These are phyloP conservation scores for Fusarium sp. DNA, from an alignment of 2,329 filamentous ascomycete species.

Conservation along the genomic window DNA sequence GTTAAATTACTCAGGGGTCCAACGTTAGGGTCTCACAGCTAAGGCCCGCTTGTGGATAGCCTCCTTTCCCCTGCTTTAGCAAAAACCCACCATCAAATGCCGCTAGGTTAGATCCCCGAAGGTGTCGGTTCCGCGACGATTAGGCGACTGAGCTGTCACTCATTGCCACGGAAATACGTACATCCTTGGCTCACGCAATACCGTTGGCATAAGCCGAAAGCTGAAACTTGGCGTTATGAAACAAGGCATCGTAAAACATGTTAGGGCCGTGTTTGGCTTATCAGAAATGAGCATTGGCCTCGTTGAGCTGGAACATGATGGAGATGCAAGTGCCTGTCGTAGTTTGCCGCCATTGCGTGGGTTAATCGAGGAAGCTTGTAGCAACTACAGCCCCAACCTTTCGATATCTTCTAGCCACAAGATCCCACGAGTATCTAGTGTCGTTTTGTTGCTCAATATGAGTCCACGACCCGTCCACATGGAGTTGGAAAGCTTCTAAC, in stretches of 20 bases:
- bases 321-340: not conserved
- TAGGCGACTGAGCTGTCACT: not conserved
- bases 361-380: no score
- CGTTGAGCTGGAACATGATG: not conserved
- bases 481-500: no score
- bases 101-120: not conserved
- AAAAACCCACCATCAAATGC: not conserved
- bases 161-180: not conserved
- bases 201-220: not conserved
- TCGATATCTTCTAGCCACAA: no score
- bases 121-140: not conserved
- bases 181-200: not conserved
- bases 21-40: not conserved
- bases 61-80: not conserved
- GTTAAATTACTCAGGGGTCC: not conserved
- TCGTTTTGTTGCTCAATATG: no score
- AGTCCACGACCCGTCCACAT: rapidly evolving
- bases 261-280: not conserved
- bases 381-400: rapidly evolving
- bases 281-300: not conserved
- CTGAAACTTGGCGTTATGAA: not conserved
- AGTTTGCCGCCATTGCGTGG: not conserved
- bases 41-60: not conserved
- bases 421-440: no score
- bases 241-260: not conserved